phyloP scores from a whole-genome alignment of 2,329 filamentous ascomycete species.

The Paracorniculantispora psalliotae region DNA sequence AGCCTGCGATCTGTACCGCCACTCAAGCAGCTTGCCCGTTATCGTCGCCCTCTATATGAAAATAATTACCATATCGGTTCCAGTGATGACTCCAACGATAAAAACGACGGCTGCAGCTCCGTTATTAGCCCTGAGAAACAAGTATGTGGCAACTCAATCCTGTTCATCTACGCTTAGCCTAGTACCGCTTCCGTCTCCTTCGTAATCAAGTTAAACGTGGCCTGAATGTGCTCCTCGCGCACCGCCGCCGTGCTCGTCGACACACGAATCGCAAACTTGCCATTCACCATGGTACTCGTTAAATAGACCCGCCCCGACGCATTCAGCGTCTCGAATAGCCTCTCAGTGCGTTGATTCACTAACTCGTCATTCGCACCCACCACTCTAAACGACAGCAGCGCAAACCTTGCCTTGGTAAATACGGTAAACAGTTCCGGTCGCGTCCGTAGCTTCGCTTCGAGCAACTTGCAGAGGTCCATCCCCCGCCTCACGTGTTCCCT shows the following conservation, averaged over 20 bases:
- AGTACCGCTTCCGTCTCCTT: constrained; percentile 46
- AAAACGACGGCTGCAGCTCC: no score
- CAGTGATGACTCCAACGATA: no score
- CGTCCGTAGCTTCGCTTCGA: constrained; percentile 54
- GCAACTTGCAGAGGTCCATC: constrained; percentile 63
- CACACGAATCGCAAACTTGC: constrained; percentile 73
- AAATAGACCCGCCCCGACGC: constrained; percentile 72
- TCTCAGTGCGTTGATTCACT: constrained; percentile 64
- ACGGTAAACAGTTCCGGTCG: constrained; percentile 70
- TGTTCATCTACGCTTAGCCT: background rate
- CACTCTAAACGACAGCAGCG: constrained; percentile 70
- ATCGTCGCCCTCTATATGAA: no score
- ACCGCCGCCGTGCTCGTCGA: constrained; percentile 65
- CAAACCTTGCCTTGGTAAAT: constrained; percentile 69
- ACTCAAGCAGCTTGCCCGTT: no score
- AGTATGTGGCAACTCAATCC: no score
- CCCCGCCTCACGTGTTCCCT: constrained; percentile 67
- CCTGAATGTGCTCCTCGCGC: constrained; percentile 67
- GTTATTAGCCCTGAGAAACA: no score
- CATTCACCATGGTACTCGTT: constrained; percentile 69
- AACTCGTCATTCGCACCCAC: constrained; percentile 42
- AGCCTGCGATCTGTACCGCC: no score
- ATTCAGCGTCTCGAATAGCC: constrained; percentile 72
- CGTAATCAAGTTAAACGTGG: constrained; percentile 70
- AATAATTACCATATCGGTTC: no score